Conservation (phyloP, 768 basidiomycete genomes). For the Harrya chromipes region DNA sequence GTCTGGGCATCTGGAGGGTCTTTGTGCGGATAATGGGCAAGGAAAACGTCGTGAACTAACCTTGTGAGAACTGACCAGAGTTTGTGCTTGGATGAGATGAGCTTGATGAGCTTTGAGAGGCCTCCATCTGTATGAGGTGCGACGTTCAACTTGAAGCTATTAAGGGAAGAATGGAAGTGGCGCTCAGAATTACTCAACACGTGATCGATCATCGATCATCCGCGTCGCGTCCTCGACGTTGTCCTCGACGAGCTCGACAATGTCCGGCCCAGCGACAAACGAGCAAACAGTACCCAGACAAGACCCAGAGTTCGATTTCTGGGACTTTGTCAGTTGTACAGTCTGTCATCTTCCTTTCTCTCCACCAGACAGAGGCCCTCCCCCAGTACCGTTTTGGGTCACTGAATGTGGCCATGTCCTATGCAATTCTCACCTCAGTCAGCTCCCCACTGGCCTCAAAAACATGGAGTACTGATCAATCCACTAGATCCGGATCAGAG, state of each 20-base stretch:
- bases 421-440: conserved; percentile 85
- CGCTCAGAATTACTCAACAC: neutral
- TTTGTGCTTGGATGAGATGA: no score
- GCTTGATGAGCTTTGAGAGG: no score
- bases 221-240: conserved; percentile 13
- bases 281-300: neutral
- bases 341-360: conserved; percentile 68
- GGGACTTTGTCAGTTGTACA: conserved; percentile 75
- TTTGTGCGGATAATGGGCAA: no score
- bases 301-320: conserved; percentile 54
- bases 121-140: no score
- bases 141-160: no score
- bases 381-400: conserved; percentile 78
- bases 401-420: conserved; percentile 86
- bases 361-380: conserved; percentile 44
- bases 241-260: neutral
- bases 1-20: no score
- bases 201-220: conserved; percentile 7
- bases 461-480: neutral
- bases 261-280: conserved; percentile 14
- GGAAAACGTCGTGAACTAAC: no score
- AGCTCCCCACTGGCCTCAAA: conserved; percentile 12
- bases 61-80: no score
- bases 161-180: no score
- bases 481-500: conserved; percentile 64